These are phyloP conservation scores for Phytophthora syringae DNA, from an alignment of 352 stramenopile genomes.

Conservation along the genomic window DNA sequence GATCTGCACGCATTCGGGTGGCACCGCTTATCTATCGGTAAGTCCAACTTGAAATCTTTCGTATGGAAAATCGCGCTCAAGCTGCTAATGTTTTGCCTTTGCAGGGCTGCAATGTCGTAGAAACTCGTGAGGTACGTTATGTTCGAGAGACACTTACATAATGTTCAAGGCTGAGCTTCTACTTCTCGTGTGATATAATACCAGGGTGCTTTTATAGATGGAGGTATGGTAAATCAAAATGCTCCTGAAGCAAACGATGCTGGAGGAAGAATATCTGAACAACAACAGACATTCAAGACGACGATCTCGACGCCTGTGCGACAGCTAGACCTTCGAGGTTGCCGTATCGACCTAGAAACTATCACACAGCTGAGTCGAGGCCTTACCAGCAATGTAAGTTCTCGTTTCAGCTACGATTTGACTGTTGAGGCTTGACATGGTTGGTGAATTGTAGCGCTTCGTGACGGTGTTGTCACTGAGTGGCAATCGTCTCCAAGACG, in stretches of 20 bases:
- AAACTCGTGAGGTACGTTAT: conserved; percentile 39
- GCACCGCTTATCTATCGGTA: conserved; percentile 58
- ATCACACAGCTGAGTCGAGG: conserved; percentile 50
- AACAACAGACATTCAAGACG: neutral
- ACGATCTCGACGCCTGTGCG: conserved; percentile 16
- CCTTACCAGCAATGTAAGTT: conserved; percentile 62
- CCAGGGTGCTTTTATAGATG: conserved; percentile 43
- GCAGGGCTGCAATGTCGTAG: conserved; percentile 47
- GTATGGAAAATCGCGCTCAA: neutral
- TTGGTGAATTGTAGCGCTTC: conserved; percentile 47
- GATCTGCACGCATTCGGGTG: conserved; percentile 51
- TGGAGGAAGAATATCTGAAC: conserved; percentile 11
- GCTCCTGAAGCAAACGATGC: conserved; percentile 8
- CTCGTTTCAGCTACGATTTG: neutral
- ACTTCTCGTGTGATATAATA: neutral
- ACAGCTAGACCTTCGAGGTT: conserved; percentile 61
- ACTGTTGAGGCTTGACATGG: neutral
- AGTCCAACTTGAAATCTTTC: neutral
- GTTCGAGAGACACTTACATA: neutral
- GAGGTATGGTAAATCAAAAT: conserved; percentile 12
- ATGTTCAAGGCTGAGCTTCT: neutral
- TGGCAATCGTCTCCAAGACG: conserved; percentile 72
- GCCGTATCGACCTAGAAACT: conserved; percentile 47
- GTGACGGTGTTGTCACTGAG: conserved; percentile 63
- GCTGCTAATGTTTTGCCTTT: neutral